phyloP scores from a whole-genome alignment of 2,329 filamentous ascomycete species.

The Pseudogymnoascus sp. region DNA sequence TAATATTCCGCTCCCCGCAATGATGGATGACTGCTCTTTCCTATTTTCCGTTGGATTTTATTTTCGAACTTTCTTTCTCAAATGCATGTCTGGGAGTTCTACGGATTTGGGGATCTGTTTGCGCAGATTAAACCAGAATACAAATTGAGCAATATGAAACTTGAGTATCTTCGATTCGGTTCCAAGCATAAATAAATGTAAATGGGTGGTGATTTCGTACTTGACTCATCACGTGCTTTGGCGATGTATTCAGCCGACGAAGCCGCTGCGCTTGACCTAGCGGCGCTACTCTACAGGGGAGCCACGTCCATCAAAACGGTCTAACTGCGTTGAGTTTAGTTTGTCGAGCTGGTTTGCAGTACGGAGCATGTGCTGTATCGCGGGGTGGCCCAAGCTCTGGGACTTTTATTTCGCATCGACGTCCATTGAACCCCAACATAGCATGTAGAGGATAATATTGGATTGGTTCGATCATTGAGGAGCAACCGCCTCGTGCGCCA shows the following conservation, averaged over 20 bases:
- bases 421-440: not conserved
- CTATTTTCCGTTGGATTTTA: not conserved
- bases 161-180: not conserved
- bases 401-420: not conserved
- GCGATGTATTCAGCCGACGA: not conserved
- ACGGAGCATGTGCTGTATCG: no score
- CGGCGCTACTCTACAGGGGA: not conserved
- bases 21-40: not conserved
- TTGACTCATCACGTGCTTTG: not conserved
- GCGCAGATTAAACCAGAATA: not conserved
- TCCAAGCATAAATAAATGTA: not conserved
- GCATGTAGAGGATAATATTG: not conserved
- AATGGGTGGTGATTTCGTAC: not conserved
- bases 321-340: not conserved
- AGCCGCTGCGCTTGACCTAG: not conserved
- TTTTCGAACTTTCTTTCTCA: not conserved
- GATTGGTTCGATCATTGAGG: not conserved
- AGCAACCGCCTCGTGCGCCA: not conserved
- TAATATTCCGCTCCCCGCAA: not conserved
- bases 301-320: not conserved
- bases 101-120: not conserved
- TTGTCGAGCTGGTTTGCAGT: not conserved
- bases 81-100: not conserved
- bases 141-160: not conserved
- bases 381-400: not conserved